Base-by-base conservation (phyloP, 2,329 filamentous ascomycete genomes). In the Aciculosporium take region DNA sequence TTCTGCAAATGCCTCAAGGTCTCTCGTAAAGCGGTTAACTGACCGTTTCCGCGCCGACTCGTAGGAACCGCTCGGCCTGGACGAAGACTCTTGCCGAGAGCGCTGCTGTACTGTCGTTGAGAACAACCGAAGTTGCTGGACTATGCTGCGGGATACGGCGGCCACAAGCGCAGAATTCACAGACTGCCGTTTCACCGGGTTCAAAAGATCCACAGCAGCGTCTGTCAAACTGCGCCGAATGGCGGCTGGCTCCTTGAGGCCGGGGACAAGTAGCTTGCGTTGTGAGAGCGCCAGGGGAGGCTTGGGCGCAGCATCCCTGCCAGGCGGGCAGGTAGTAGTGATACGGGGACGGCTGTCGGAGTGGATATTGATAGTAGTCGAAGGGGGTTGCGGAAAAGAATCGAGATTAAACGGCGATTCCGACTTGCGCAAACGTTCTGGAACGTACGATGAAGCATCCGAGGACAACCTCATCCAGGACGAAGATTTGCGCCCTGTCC, bases 41-140 rank as follows among this genome's bases (percentile, higher is more conserved):
- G 59, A 60, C 44, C 57, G 62, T 31, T 54, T 58, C 42, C 65
- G 64, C 45, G 65, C 69, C 23, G 65, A 63, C 25, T 60, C 63
- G 37, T 63, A 62, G 13, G 68, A 67, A 17, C 45, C 45, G n/a
- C 44, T 46, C n/a, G 46, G 25, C 4, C 37, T 40, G 10, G 27
- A 25, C 15, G 23, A 18, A 10, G 42, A 28, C 12, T 27, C 20
- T 25, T 39, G 15, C 18, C 29, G 31, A 12, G 43, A 37, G 20
- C 25, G 28, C 20, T 29, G 33, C 17, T 40, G 35, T 29, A 6
- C 18, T 28, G 24, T 27, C 15, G 64, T 41, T 3, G 58, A 60
- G 31, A 65, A 58, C 24, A 70, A 45, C 1, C 61, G 64, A 35
- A 62, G 48, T 40, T 71, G 68, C 42, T 71, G 67, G 5, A 57